phyloP scores from a whole-genome alignment of 2,329 filamentous ascomycete species.

The Alternaria novae-zelandiae region DNA sequence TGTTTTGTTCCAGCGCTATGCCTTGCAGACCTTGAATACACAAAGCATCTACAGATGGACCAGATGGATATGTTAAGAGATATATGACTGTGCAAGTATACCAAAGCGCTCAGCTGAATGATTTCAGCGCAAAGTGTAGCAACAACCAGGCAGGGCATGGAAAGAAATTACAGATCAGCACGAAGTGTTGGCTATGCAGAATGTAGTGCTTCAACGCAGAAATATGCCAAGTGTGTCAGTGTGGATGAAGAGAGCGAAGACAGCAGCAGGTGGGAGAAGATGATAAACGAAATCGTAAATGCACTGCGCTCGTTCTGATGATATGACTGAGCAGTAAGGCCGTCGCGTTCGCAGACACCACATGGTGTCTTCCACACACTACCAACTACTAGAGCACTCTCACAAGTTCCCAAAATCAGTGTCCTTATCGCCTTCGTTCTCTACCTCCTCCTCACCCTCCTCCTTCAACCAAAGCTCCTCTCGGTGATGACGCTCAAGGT shows the following conservation, averaged over 20 bases:
- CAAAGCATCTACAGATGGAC: too few relatives aligned
- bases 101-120: too few relatives aligned
- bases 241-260: neutral
- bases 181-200: neutral
- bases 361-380: neutral
- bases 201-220: neutral
- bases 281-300: neutral
- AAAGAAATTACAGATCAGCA: neutral
- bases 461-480: neutral
- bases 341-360: neutral
- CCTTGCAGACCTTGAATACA: accelerated
- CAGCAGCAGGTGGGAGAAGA: neutral
- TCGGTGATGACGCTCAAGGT: neutral
- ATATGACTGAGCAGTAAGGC: neutral
- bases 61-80: too few relatives aligned
- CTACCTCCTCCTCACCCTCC: neutral
- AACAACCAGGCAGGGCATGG: neutral
- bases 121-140: neutral
- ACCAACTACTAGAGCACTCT: neutral
- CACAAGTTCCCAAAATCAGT: neutral
- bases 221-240: neutral
- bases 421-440: neutral
- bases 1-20: too few relatives aligned
- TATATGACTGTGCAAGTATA: too few relatives aligned
- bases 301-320: neutral